Percentiles rank a stretch among this genome's conserved stretches.
Evolutionary conservation across 306 rosid genomes (phyloP).

Genomic region (Quercus suber): DNA sequence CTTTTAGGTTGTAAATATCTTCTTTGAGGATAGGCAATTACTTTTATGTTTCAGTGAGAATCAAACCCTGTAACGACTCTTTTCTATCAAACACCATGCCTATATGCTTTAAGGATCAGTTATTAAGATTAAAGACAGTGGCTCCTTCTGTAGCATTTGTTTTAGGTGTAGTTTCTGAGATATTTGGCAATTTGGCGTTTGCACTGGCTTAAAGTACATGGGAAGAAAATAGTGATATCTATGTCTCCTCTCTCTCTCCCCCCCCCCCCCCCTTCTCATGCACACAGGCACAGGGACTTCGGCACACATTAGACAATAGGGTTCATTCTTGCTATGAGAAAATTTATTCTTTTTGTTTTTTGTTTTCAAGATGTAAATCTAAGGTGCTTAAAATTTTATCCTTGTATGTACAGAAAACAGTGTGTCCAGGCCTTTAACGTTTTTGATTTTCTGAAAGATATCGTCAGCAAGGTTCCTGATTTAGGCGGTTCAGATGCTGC

Average conservation of each 20-base stretch:
- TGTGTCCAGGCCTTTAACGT: slow-evolving; percentile 65
- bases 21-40: not conserved
- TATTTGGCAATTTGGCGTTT: not conserved
- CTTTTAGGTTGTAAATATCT: slow-evolving; percentile 2
- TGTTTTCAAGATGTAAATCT: slow-evolving; percentile 9
- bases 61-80: not conserved
- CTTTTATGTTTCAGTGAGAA: not conserved
- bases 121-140: not conserved
- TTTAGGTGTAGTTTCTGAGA: not conserved
- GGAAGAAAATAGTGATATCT: not conserved
- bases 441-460: slow-evolving; percentile 77
- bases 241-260: not conserved
- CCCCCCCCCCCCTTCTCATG: not conserved
- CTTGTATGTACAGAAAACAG: slow-evolving; percentile 58
- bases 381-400: not conserved
- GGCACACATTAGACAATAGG: not conserved
- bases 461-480: slow-evolving; percentile 79
- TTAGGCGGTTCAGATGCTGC: slow-evolving; percentile 59
- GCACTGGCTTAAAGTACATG: not conserved
- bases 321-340: not conserved
- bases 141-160: not conserved
- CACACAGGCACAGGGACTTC: not conserved
- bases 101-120: not conserved
- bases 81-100: not conserved
- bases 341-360: not conserved